phyloP scores from a whole-genome alignment of 176 grass and related monocot genomes.

The Eremochloa ophiuroides region DNA sequence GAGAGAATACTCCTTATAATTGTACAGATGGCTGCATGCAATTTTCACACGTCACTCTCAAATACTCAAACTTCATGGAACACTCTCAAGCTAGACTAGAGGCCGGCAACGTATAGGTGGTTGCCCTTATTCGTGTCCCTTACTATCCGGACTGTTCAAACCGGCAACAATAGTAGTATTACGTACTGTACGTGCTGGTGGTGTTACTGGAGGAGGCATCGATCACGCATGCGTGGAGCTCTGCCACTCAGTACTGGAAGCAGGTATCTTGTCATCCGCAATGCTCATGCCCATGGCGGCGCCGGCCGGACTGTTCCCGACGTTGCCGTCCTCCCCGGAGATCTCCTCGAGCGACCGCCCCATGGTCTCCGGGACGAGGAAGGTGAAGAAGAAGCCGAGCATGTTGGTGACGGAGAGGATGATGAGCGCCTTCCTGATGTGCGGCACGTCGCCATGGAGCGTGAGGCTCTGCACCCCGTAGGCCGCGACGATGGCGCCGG shows the following conservation, averaged over 20 bases:
- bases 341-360: slow-evolving; percentile 45
- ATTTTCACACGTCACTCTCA: background rate
- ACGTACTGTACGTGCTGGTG: no score
- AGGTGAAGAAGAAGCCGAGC: slow-evolving; percentile 45
- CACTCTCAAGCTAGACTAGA: background rate
- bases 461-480: background rate
- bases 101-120: background rate
- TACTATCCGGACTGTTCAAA: background rate
- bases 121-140: slow-evolving; percentile 21
- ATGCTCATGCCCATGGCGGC: background rate
- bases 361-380: slow-evolving; percentile 41
- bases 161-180: no score
- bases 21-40: background rate
- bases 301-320: background rate
- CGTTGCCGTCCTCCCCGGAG: slow-evolving; percentile 35
- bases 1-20: background rate
- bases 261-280: slow-evolving; percentile 2
- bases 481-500: slow-evolving; percentile 22
- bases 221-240: slow-evolving; percentile 8
- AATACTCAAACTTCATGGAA: background rate
- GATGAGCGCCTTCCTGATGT: slow-evolving; percentile 28
- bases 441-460: background rate
- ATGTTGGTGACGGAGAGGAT: slow-evolving; percentile 33
- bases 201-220: background rate
- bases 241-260: slow-evolving; percentile 16